These are phyloP conservation scores for Echinochloa phyllopogon DNA, from an alignment of 176 grass and related monocot species.

Conservation along the genomic window DNA sequence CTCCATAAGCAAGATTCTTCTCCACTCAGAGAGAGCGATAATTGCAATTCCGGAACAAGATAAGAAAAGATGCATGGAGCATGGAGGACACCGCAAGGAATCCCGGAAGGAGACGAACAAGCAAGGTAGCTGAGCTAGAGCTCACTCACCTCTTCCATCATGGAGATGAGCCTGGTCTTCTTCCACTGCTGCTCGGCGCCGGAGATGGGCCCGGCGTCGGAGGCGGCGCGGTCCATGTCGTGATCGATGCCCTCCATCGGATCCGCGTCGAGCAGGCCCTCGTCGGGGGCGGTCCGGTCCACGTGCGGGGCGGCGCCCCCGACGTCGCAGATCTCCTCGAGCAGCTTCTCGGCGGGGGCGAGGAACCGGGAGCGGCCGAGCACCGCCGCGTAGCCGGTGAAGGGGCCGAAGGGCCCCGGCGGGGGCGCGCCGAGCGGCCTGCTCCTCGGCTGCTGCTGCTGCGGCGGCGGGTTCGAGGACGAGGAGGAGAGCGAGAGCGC, in stretches of 20 bases:
- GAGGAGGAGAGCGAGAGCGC: conserved; percentile 69
- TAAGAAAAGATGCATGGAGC: conserved; percentile 16
- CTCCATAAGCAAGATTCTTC: conserved; percentile 62
- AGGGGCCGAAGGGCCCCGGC: conserved; percentile 60
- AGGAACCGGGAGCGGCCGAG: conserved; percentile 82
- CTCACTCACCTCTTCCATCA: conserved; percentile 96
- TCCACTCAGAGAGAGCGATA: conserved; percentile 31
- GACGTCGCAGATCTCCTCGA: conserved; percentile 86
- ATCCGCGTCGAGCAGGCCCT: conserved; percentile 58
- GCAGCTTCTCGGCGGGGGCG: conserved; percentile 77
- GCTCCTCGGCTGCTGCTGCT: conserved; percentile 21
- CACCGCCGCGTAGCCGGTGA: conserved; percentile 88
- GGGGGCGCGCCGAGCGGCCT: background rate
- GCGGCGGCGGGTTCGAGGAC: conserved; percentile 37
- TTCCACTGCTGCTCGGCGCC: conserved; percentile 89
- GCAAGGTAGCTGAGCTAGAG: background rate
- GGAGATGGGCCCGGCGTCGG: conserved; percentile 48
- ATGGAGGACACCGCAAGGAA: conserved; percentile 3
- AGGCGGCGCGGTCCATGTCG: conserved; percentile 46
- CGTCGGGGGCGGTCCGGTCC: conserved; percentile 38
- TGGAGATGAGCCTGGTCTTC: conserved; percentile 88
- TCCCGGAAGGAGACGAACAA: background rate
- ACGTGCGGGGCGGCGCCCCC: conserved; percentile 44
- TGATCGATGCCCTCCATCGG: conserved; percentile 46
- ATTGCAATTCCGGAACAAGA: conserved; percentile 33